A percentile compares a stretch with the other conserved stretches of the same genome.
Conservation (phyloP, 768 basidiomycete genomes). For the Pleurotus cornucopiae region DNA sequence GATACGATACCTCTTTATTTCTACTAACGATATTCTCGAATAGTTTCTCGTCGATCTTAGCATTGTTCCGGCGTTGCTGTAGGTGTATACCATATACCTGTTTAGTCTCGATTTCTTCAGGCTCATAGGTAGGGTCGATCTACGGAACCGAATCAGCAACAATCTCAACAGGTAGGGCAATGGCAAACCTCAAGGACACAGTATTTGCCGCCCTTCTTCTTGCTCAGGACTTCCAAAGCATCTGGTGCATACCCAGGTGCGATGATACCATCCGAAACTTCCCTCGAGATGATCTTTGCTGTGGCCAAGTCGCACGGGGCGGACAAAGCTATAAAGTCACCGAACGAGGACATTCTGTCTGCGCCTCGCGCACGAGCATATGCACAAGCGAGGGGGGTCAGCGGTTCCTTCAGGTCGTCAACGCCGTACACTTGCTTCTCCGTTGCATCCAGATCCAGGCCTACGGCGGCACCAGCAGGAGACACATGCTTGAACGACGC, state of each 20-base stretch:
- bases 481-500: slow-evolving; percentile 99
- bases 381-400: slow-evolving; percentile 86
- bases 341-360: slow-evolving; percentile 99
- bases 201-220: slow-evolving; percentile 99
- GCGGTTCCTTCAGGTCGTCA: slow-evolving; percentile 86
- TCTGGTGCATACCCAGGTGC: slow-evolving; percentile 89
- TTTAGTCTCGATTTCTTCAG: slow-evolving; percentile 81
- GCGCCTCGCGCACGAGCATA: slow-evolving; percentile 97
- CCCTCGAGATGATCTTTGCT: slow-evolving; percentile 95
- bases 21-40: slow-evolving; percentile 88
- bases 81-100: slow-evolving; percentile 92
- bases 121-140: slow-evolving; percentile 87
- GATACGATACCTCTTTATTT: slow-evolving; percentile 65
- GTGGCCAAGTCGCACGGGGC: slow-evolving; percentile 91
- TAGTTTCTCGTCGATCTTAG: slow-evolving; percentile 74
- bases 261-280: slow-evolving; percentile 98
- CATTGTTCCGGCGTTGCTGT: slow-evolving; percentile 88
- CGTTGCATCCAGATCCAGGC: slow-evolving; percentile 71
- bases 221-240: slow-evolving; percentile 84
- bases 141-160: slow-evolving; percentile 23
- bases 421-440: slow-evolving; percentile 97
- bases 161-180: background rate
- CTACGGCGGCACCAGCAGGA: slow-evolving; percentile 95
- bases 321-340: slow-evolving; percentile 96
- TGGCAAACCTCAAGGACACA: slow-evolving; percentile 81